Base-by-base conservation (phyloP, 2,329 filamentous ascomycete species). In the Paecilomyces sp. region DNA sequence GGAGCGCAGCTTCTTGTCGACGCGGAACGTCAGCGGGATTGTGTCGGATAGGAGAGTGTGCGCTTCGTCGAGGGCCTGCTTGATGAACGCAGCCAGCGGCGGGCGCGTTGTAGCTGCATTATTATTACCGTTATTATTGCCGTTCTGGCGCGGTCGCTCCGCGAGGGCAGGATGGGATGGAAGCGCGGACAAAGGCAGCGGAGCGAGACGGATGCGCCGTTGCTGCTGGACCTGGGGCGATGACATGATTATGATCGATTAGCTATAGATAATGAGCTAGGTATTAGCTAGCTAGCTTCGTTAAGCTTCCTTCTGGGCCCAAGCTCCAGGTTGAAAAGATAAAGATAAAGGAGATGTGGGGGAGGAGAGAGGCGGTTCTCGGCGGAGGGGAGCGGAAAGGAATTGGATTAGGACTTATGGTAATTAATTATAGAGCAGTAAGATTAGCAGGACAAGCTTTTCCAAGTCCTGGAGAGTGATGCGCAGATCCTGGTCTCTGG, bases 101-200 rank as follows among this genome's bases (percentile, higher is more conserved):
- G 66, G 65, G 22, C 64, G 67, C 31, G 18, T 13, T n/a, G 41
- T 28, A 28, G 25, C 25, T 28, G 25, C 3, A 28, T 28, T 1
- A 2, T 28, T 28, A 28, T 28, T 6, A 6, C 25, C 6, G 25
- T 28, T 28, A 28, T 28, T 28, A 28, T 3, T 28, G 34, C 12
- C 2, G 8, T 33, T 33, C 31, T 15, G 18, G 3, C n/a, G 18
- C 30, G 55, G 41, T 30, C 53, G 28, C 31, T 57, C 30, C 12
- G 62, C 56, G 33, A 73, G 64, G 54, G 68, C 66, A 15, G 69
- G 63, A 52, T 75, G 72, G 5, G 60, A 25, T 5, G 73, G 73
- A 9, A 75, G 64, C 11, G 62, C 60, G 22, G 67, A 67, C 34
- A 73, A 68, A 5, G 66, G 58, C 52, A 69, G 69, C 7, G 71